Percentiles rank a stretch among this genome's conserved stretches.
Conservation (phyloP, 2,329 filamentous ascomycete species). For the Trichocomaceae sp. region DNA sequence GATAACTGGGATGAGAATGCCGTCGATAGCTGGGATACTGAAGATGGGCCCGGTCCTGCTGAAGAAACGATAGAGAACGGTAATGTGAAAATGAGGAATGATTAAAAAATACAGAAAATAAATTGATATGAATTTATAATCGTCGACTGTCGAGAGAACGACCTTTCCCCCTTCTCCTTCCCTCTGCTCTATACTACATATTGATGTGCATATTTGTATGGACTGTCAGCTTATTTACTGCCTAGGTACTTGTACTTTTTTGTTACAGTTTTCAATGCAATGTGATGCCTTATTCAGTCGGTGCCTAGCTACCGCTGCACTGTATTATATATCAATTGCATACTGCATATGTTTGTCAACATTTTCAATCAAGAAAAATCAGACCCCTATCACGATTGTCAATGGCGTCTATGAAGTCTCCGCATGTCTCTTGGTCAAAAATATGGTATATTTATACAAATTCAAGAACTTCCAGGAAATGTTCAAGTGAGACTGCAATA, state of each 20-base stretch:
- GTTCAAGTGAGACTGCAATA: neutral
- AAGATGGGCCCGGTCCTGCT: constrained; percentile 36
- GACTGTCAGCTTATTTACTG: neutral
- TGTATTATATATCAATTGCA: neutral
- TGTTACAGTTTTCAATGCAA: neutral
- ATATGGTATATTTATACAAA: neutral
- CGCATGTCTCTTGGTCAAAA: neutral
- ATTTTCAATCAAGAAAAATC: neutral
- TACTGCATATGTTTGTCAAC: neutral
- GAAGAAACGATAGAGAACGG: constrained; percentile 7
- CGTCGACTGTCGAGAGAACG: neutral
- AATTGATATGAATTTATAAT: neutral
- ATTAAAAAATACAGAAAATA: constrained; percentile 8
- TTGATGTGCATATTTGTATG: neutral
- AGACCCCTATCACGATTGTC: neutral
- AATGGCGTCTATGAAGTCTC: neutral
- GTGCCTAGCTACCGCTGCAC: neutral
- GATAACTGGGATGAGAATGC: constrained; percentile 93
- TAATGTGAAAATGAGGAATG: constrained; percentile 15
- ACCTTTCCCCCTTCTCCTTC: neutral
- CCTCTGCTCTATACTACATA: neutral
- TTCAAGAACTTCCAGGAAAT: neutral
- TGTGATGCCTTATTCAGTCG: neutral
- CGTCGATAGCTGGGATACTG: constrained; percentile 59
- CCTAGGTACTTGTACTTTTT: neutral